Evolutionary conservation across 2,329 filamentous ascomycete species (phyloP), one percentile per base, ranked within the genome.

Genomic region (Pseudopyrenochaeta lycopersici): DNA sequence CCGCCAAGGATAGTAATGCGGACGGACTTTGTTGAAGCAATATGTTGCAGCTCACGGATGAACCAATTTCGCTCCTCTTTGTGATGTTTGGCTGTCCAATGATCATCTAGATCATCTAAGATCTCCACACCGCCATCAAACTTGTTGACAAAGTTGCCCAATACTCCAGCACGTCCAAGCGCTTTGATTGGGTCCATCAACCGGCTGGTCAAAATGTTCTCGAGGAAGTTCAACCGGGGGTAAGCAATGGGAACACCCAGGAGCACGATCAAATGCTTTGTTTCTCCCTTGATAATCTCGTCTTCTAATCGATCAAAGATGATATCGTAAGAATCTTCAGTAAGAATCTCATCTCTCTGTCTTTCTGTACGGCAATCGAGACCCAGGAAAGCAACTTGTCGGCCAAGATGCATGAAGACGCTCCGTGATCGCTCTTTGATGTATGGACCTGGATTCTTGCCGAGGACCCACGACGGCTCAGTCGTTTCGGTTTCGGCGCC

Each of bases 61-160:
- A 98, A 83, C 75, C 91, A 89, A 58, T 88, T 91, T 45, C 95
- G 87, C 77, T 99, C 95, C 21, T 87, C 83, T 73, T 98, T 99
- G 79, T 98, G 93, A 70, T 92, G 91, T 72, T 92, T 96, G 32
- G 94, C 91, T 1, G 94, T 97, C 95, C 95, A 99, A 72, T 99
- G 94, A 74, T 98, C 95, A 71, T 97, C 94, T 9, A 97, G 79
- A 66, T 96, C 92, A 71, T 97, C 93, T 23, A 96, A 81, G 12
- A 98, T 90, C 75, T 98, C 95, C 5, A 95, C 90, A 15, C 92
- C 92, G 18, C 92, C 92, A 68, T 97, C 93, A 64, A 97, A 93
- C 63, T 90, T 90, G 78, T 97, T 97, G 33, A 96, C 81, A 38
- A 96, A 86, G 11, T 84, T 83, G 54, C 92, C 91, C 46, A 98